Conservation (phyloP, 192 early-diverging fungal genomes). For the Coemansia sp. region DNA sequence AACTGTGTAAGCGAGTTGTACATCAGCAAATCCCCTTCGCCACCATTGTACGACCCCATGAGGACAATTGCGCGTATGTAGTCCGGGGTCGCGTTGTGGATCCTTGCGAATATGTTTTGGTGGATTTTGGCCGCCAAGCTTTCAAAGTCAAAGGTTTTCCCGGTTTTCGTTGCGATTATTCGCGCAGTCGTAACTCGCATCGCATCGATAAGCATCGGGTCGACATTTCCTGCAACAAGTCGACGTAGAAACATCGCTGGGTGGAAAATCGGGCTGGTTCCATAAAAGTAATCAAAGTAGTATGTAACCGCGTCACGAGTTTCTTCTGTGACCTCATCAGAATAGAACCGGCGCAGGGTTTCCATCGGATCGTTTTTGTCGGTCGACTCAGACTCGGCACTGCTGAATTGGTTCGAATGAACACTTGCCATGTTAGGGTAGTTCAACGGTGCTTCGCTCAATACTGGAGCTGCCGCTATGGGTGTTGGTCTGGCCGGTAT, state of each 20-base stretch:
- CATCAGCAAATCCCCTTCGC: conserved; percentile 40
- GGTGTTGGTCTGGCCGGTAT: not conserved
- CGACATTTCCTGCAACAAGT: conserved; percentile 38
- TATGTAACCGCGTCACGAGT: conserved; percentile 36
- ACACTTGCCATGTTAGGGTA: not conserved
- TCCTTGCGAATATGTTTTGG: conserved; percentile 20
- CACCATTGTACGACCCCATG: conserved; percentile 37
- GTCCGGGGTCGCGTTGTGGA: conserved; percentile 28
- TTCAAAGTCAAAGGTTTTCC: conserved; percentile 33
- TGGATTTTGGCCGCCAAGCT: conserved; percentile 22
- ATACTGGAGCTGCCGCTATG: not conserved
- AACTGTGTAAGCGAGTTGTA: conserved; percentile 41
- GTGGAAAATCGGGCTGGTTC: conserved; percentile 46
- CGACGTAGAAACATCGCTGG: conserved; percentile 37
- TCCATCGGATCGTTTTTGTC: conserved; percentile 6
- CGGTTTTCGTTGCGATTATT: conserved; percentile 31
- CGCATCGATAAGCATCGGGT: conserved; percentile 33
- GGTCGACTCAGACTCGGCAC: not conserved
- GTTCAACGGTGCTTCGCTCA: not conserved
- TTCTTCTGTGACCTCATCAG: conserved; percentile 35
- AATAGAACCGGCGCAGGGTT: conserved; percentile 39
- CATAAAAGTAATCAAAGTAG: conserved; percentile 50
- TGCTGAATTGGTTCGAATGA: not conserved
- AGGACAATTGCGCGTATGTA: conserved; percentile 37
- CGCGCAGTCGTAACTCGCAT: conserved; percentile 41